Base-by-base conservation (phyloP, 805 yeast species). In the Starmerella floris region DNA sequence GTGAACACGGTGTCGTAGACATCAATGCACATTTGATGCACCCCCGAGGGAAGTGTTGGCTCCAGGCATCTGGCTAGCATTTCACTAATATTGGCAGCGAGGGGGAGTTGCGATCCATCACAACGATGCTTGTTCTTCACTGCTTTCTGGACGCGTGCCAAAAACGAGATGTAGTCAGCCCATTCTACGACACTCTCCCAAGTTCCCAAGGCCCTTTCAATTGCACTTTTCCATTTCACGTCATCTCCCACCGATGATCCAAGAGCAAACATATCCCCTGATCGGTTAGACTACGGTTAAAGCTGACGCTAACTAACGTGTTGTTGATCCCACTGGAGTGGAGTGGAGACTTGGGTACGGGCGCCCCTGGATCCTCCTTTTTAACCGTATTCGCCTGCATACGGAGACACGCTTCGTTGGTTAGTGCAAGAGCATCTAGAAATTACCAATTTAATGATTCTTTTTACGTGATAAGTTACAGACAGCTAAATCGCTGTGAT, bases 111-210 rank as follows among this genome's bases (percentile, higher is more conserved):
- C 3, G 50, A 41, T 15, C 52, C 52, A 19, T 42, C 45, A 23
- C 51, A 48, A 9, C 39, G 39, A 20, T 42, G 46, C 30, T 40
- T 48, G 19, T 64, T 62, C 45, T 71, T 73, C 32, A 87, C 61
- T 0, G 93, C 77, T 57, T 84, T 83, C 45, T 77, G 76, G 5
- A 93, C 69, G 46, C 81, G 75, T 2, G 88, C 77, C 35, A 93
- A 66, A 58, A 83, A 87, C 20, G 96, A 79, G 43, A 91, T 91
- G 59, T 88, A 85, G 58, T 91, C 98, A 13, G 98, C 97, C 99
- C 99, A 91, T 64, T 91, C 98, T 26, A 77, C 81, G 1, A 85
- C 79, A 2, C 81, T 64, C 40, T 83, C 95, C 64, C 88, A 88
- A 17, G 74, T 67, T 5, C 72, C 69, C 20, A 91, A 65, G 0